Evolutionary conservation across 169 alveolate species (phyloP).

Genomic region (Plasmodium ovale): DNA sequence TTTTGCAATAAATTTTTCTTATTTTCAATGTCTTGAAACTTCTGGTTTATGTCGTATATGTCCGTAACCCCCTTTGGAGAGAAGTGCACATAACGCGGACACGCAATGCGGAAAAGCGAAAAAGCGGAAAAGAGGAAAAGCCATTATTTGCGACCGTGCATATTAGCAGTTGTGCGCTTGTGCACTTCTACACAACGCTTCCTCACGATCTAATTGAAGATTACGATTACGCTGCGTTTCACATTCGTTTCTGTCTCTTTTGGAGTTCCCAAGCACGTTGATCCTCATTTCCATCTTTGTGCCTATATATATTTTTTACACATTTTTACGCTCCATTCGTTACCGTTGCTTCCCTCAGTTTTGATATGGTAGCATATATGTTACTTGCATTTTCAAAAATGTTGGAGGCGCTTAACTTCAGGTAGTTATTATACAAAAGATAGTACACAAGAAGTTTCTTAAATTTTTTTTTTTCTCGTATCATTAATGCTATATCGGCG

Average conservation of each 20-base stretch:
- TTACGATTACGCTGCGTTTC: no score
- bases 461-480: conserved; percentile 52
- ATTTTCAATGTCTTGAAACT: conserved; percentile 70
- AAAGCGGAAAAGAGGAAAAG: background rate
- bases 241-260: no score
- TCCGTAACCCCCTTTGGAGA: conserved; percentile 62
- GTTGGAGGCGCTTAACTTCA: conserved; percentile 57
- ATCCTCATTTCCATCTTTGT: no score
- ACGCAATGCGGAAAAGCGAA: background rate
- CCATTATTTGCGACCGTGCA: no score
- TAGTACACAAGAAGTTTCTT: conserved; percentile 60
- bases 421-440: conserved; percentile 38
- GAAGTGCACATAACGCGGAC: no score
- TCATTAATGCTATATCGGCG: conserved; percentile 56
- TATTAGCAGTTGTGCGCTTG: no score
- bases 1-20: conserved; percentile 56
- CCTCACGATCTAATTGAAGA: no score
- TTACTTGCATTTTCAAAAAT: conserved; percentile 75
- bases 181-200: no score
- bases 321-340: background rate
- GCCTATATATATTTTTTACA: background rate
- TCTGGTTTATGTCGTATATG: conserved; percentile 69
- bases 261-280: no score
- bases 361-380: conserved; percentile 72
- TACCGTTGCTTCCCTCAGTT: conserved; percentile 75